Evolutionary conservation across 306 rosid genomes (phyloP).

Genomic region (Rubus idaeus): DNA sequence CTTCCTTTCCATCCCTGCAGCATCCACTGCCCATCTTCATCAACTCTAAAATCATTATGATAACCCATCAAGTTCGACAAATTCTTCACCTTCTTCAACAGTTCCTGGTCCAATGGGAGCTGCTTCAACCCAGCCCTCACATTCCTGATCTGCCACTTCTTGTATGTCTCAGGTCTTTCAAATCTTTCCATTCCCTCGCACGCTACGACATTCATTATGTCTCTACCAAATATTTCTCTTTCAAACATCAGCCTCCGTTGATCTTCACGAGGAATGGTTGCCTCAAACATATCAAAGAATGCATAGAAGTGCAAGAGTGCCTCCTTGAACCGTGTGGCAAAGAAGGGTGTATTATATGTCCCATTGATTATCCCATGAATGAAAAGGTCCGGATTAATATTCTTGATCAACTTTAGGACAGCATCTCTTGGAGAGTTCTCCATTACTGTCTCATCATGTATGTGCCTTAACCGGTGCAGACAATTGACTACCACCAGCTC

Average conservation of each 20-base stretch:
- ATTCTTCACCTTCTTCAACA: background rate
- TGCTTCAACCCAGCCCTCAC: conserved; percentile 33
- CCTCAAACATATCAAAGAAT: conserved; percentile 28
- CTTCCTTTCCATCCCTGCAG: conserved; percentile 39
- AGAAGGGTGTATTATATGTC: conserved; percentile 27
- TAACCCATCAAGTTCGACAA: conserved; percentile 9
- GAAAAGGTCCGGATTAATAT: conserved; percentile 25
- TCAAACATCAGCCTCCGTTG: conserved; percentile 23
- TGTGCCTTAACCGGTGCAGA: conserved; percentile 18
- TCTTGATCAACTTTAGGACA: conserved; percentile 33
- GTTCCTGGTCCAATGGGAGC: conserved; percentile 27
- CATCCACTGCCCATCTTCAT: conserved; percentile 30
- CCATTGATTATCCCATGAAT: conserved; percentile 37
- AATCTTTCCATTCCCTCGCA: conserved; percentile 36
- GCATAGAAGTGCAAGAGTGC: conserved; percentile 27
- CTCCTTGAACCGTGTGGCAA: conserved; percentile 25
- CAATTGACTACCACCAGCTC: conserved; percentile 29
- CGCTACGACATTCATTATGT: conserved; percentile 29
- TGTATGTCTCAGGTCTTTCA: conserved; percentile 39
- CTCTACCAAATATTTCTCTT: conserved; percentile 19
- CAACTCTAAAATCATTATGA: conserved; percentile 26
- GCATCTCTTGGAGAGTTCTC: conserved; percentile 21
- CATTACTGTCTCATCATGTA: conserved; percentile 25
- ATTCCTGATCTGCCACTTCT: conserved; percentile 32
- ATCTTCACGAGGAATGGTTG: conserved; percentile 18